A percentile compares a stretch with the other conserved stretches of the same genome.
These are phyloP conservation scores for Leishmania gerbilli DNA, from an alignment of 208 protist genomes.

Conservation along the genomic window DNA sequence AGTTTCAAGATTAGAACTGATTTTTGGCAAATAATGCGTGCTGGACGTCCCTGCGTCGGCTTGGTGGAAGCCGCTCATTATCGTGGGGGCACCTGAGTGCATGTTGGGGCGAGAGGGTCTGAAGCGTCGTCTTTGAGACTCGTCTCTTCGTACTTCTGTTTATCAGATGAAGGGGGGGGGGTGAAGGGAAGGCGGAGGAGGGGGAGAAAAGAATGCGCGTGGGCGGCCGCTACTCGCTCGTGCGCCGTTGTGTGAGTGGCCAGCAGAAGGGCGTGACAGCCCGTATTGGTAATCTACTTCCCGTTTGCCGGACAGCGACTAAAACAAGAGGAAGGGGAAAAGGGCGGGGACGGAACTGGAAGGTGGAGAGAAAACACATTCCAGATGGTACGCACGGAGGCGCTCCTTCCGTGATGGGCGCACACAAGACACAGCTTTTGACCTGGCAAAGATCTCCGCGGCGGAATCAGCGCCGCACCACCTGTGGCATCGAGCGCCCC, in stretches of 20 bases:
- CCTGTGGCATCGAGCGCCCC: background rate
- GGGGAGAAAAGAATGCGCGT: background rate
- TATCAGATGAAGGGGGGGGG: background rate
- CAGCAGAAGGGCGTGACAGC: background rate
- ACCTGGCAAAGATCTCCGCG: background rate
- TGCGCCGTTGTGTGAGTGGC: background rate
- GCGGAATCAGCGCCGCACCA: background rate
- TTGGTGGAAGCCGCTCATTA: constrained; percentile 18
- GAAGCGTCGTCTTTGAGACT: background rate
- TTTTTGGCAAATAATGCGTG: constrained; percentile 44
- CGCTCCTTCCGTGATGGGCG: background rate
- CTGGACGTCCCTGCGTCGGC: constrained; percentile 19
- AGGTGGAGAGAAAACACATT: background rate
- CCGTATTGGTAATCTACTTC: background rate
- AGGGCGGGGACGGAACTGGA: background rate
- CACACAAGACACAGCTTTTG: background rate
- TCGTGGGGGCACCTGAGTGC: constrained; percentile 1
- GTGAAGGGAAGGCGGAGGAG: too few species aligned
- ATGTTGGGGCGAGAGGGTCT: background rate
- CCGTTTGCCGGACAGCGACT: background rate
- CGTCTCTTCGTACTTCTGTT: background rate
- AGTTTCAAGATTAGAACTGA: constrained; percentile 57
- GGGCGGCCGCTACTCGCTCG: background rate
- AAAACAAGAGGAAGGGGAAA: background rate
- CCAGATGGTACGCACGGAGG: background rate